A percentile compares a stretch with the other conserved stretches of the same genome.
Conservation (phyloP, 2,329 filamentous ascomycete genomes). For the Emydomyces testavorans region DNA sequence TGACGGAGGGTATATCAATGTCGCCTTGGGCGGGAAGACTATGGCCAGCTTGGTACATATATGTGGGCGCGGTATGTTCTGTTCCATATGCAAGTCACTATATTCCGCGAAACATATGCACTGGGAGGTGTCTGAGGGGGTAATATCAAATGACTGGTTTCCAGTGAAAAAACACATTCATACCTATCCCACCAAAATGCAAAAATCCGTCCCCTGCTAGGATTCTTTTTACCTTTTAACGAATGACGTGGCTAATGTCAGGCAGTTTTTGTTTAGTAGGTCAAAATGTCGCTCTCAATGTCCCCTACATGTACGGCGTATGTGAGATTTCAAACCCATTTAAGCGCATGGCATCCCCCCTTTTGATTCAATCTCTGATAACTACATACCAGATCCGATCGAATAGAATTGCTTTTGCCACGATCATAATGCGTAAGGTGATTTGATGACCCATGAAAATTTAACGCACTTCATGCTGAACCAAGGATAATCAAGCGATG, state of each 20-base stretch:
- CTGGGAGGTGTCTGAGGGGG: neutral
- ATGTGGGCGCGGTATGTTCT: neutral
- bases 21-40: neutral
- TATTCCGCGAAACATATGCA: neutral
- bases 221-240: neutral
- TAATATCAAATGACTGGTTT: neutral
- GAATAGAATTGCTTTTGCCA: neutral
- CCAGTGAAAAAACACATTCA: neutral
- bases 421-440: neutral
- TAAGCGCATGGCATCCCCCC: neutral
- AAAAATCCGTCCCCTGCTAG: neutral
- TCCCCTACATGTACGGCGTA: neutral
- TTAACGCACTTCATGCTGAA: neutral
- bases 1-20: conserved; percentile 8
- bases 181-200: neutral
- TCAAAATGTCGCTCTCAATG: neutral
- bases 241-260: conserved; percentile 6
- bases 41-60: neutral
- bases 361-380: neutral
- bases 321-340: neutral
- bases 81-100: neutral
- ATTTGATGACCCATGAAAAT: conserved; percentile 1
- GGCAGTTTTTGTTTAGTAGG: neutral
- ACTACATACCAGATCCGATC: neutral
- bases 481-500: neutral